These are phyloP conservation scores for Yarrowia porcina DNA, from an alignment of 805 yeast genomes.

Conservation along the genomic window DNA sequence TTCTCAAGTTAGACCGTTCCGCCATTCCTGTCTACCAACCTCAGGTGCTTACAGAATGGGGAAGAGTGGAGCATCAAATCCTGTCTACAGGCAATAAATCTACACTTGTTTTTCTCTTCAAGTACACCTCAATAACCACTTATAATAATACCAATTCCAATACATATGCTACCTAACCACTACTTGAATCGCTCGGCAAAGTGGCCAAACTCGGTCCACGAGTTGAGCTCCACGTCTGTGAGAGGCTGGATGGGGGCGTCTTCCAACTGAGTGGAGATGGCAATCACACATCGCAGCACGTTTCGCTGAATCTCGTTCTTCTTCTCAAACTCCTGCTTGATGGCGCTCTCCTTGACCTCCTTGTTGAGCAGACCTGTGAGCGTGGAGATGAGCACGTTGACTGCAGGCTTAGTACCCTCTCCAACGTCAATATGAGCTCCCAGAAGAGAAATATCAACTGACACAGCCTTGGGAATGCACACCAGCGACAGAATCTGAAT, in stretches of 20 bases:
- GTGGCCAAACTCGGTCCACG: conserved; percentile 8
- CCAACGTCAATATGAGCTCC: neutral
- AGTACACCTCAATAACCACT: too few species aligned
- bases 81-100: too few species aligned
- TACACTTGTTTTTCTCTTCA: too few species aligned
- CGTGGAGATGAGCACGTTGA: neutral
- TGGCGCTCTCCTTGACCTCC: conserved; percentile 53
- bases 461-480: conserved; percentile 34
- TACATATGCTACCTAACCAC: neutral
- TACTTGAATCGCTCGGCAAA: conserved; percentile 6
- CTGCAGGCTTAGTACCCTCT: conserved; percentile 3
- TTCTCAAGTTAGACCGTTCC: too few species aligned
- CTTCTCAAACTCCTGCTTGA: conserved; percentile 65
- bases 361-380: conserved; percentile 4
- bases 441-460: neutral
- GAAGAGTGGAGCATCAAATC: too few species aligned
- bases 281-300: neutral
- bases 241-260: neutral
- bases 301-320: conserved; percentile 43
- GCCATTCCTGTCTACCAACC: too few species aligned
- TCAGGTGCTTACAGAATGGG: too few species aligned
- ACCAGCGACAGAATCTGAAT: conserved; percentile 55
- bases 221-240: conserved; percentile 15
- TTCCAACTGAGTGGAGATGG: neutral
- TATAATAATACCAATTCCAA: too few species aligned